Base-by-base conservation (phyloP, 2,329 filamentous ascomycete species). In the Neodidymelliopsis sp. region DNA sequence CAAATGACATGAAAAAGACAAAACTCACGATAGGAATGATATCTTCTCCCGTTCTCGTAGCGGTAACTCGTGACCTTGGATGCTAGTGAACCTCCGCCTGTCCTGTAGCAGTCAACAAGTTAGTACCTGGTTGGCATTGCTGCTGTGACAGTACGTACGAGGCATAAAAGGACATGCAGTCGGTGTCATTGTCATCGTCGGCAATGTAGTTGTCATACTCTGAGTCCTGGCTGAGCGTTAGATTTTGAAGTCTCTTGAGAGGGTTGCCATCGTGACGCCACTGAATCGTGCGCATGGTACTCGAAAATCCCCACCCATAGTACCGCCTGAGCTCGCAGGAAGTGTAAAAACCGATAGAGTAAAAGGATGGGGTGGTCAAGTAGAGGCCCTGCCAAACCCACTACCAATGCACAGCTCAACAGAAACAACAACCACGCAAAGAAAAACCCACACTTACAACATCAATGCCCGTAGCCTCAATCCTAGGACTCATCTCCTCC, bases 51-150 rank as follows among this genome's bases (percentile, higher is more conserved):
- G 45, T 72, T 72, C 44, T 73, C 69, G 48, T 70, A 69, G 48
- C 73, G 68, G 58, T 75, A 75, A 38, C 63, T 63, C 2, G 70
- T 75, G 11, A 73, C 65, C 16, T 63, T 70, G 13, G 72, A 72
- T 8, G 72, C 74, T 42, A 76, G 56, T 11, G 72, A 74, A 43
- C 63, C 63, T 11, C 63, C 69, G 38, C 69, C 73, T 12, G 57
- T 43, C 6, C n/a, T 22, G 4, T 11, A 31, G 4, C 4, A 3
- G 16, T n/a, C n/a, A n/a, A n/a, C n/a, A n/a, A n/a, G n/a, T n/a
- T n/a, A n/a, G n/a, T n/a, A n/a, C n/a, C n/a, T n/a, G n/a, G n/a
- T n/a, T n/a, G n/a, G n/a, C n/a, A n/a, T n/a, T n/a, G n/a, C n/a
- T n/a, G n/a, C n/a, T n/a, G n/a, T n/a, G n/a, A n/a, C n/a, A n/a